A percentile compares a stretch with the other conserved stretches of the same genome.
These are phyloP conservation scores for Tremella mesenterica DNA, from an alignment of 768 basidiomycete species.

Conservation along the genomic window DNA sequence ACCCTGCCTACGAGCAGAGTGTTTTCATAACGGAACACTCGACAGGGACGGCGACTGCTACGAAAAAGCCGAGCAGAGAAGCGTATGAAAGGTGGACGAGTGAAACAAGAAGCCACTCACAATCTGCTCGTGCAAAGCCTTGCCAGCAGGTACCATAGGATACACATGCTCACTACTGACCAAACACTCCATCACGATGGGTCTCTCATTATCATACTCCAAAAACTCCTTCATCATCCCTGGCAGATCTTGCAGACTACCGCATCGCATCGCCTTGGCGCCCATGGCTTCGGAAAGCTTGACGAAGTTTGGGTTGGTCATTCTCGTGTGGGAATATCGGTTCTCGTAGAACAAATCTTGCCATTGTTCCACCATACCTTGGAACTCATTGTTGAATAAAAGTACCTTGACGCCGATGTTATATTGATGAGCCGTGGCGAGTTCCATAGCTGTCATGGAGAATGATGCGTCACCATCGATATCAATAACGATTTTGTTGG, in stretches of 20 bases:
- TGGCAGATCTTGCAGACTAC: constrained; percentile 64
- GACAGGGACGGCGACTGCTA: constrained; percentile 2
- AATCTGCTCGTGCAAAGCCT: constrained; percentile 85
- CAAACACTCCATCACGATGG: constrained; percentile 81
- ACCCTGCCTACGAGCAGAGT: neutral
- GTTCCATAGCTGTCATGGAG: constrained; percentile 99
- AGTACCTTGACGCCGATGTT: constrained; percentile 91
- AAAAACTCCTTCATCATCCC: constrained; percentile 98
- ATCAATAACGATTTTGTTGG: constrained; percentile 86
- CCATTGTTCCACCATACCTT: constrained; percentile 99
- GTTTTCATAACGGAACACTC: neutral
- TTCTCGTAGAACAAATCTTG: constrained; percentile 97
- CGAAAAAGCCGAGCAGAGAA: constrained; percentile 15
- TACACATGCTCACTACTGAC: constrained; percentile 49
- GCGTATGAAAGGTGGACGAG: neutral
- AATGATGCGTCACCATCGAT: constrained; percentile 97
- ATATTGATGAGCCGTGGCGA: constrained; percentile 84
- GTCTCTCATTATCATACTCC: constrained; percentile 78
- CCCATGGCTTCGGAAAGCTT: constrained; percentile 81
- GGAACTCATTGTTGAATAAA: constrained; percentile 91
- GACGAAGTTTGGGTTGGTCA: constrained; percentile 94
- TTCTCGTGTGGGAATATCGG: constrained; percentile 91
- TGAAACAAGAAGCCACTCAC: constrained; percentile 43
- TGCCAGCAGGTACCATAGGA: constrained; percentile 65
- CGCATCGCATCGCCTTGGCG: constrained; percentile 78